Percentiles rank a stretch among this genome's conserved stretches.
Evolutionary conservation across 2,329 filamentous ascomycete genomes (phyloP).

Genomic region (Colletotrichum lini): DNA sequence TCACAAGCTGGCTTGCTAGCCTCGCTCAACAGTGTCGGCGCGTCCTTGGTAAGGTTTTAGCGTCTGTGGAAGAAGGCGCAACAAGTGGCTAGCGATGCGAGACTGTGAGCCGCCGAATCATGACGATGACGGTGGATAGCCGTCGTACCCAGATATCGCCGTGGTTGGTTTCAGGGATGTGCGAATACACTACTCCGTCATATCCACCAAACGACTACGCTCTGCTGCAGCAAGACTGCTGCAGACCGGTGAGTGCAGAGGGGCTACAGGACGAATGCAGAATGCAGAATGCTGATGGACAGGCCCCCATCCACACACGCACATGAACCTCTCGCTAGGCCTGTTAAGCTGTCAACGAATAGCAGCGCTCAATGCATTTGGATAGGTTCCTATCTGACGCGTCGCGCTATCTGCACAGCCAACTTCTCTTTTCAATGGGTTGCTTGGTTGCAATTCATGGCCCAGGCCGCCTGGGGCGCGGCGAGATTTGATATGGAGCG

Average conservation of each 20-base stretch:
- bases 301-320: constrained; percentile 18
- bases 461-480: constrained; percentile 13
- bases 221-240: constrained; percentile 17
- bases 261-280: constrained; percentile 20
- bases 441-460: background rate
- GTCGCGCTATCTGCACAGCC: constrained; percentile 37
- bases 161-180: constrained; percentile 28
- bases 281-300: constrained; percentile 10
- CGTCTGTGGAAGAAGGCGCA: constrained; percentile 13
- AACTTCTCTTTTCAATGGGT: constrained; percentile 11
- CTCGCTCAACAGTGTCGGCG: constrained; percentile 14
- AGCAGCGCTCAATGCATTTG: constrained; percentile 1
- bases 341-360: constrained; percentile 21
- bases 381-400: constrained; percentile 25
- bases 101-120: constrained; percentile 2
- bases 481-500: constrained; percentile 20
- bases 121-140: constrained; percentile 8
- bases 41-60: constrained; percentile 24
- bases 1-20: constrained; percentile 10
- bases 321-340: constrained; percentile 18
- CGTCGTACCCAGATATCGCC: constrained; percentile 21
- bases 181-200: constrained; percentile 12
- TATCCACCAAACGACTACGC: constrained; percentile 14
- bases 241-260: constrained; percentile 22
- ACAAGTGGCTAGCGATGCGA: constrained; percentile 19